A percentile compares a stretch with the other conserved stretches of the same genome.
Evolutionary conservation across 306 rosid species (phyloP).

Genomic region (Rosa lucieae): DNA sequence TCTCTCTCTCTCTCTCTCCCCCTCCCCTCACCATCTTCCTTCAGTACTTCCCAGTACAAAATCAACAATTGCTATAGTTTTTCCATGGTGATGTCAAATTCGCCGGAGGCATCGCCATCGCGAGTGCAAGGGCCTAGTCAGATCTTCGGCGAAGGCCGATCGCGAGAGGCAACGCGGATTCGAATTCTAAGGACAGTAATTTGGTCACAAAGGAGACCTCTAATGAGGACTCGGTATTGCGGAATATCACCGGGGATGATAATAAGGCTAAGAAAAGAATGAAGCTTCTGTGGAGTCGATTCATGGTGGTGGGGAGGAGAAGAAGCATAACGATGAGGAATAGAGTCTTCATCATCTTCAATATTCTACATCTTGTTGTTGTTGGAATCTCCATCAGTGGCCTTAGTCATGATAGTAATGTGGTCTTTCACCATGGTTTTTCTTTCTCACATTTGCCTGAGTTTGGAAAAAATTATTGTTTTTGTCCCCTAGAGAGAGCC

Average conservation of each 20-base stretch:
- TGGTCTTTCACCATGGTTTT: conserved; percentile 6
- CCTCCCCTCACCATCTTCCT: no score
- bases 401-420: neutral
- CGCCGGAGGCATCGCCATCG: no score
- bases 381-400: conserved; percentile 18
- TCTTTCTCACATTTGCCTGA: no score
- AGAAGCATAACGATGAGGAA: conserved; percentile 20
- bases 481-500: no score
- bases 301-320: conserved; percentile 10
- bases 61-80: no score
- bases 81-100: no score
- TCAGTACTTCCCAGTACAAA: no score
- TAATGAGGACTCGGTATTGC: no score
- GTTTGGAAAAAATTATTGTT: no score
- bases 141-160: conserved; percentile 57
- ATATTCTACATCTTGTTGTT: conserved; percentile 5
- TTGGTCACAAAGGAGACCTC: neutral
- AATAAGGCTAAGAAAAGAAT: neutral
- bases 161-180: conserved; percentile 28
- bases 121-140: neutral
- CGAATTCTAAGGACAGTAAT: conserved; percentile 31
- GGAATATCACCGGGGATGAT: no score
- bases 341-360: no score
- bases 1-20: no score
- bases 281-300: conserved; percentile 18